Evolutionary conservation across 257 asterid genomes (phyloP).

Genomic region (Vinca minor): DNA sequence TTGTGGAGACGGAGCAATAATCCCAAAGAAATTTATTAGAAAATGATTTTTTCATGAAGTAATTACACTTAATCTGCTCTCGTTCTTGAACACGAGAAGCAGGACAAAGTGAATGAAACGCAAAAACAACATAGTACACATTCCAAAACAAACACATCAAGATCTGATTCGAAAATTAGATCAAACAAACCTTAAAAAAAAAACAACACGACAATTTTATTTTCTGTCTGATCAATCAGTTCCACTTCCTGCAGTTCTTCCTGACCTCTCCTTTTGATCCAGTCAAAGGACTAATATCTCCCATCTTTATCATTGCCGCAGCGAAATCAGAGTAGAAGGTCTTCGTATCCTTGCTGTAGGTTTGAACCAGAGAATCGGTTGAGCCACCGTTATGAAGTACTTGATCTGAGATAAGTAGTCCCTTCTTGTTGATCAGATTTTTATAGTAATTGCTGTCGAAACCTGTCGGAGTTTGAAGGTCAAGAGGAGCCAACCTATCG

Average conservation of each 20-base stretch:
- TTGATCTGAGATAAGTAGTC: constrained; percentile 21
- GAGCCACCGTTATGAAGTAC: constrained; percentile 15
- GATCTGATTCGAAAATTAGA: neutral
- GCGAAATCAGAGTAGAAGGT: neutral
- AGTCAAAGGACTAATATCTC: constrained; percentile 6
- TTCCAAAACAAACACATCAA: neutral
- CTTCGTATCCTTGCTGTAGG: neutral
- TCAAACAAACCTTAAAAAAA: neutral
- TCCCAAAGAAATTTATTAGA: too few species aligned
- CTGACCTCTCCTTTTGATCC: neutral
- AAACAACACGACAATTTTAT: neutral
- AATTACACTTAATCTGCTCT: neutral
- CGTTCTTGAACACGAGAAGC: neutral
- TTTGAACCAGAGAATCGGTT: constrained; percentile 7
- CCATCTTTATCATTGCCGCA: neutral
- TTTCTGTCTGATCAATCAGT: neutral
- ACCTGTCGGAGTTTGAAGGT: constrained; percentile 10
- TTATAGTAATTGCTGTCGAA: constrained; percentile 16
- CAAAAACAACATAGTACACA: neutral
- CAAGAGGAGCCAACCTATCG: constrained; percentile 27
- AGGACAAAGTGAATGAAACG: neutral
- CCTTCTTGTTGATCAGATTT: constrained; percentile 12
- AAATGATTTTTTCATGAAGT: neutral
- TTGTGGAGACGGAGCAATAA: too few species aligned
- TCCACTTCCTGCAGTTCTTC: neutral